A percentile compares a stretch with the other conserved stretches of the same genome.
phyloP scores from a whole-genome alignment of 495 filamentous ascomycete species.

The Hypomontagnella submonticulosa region DNA sequence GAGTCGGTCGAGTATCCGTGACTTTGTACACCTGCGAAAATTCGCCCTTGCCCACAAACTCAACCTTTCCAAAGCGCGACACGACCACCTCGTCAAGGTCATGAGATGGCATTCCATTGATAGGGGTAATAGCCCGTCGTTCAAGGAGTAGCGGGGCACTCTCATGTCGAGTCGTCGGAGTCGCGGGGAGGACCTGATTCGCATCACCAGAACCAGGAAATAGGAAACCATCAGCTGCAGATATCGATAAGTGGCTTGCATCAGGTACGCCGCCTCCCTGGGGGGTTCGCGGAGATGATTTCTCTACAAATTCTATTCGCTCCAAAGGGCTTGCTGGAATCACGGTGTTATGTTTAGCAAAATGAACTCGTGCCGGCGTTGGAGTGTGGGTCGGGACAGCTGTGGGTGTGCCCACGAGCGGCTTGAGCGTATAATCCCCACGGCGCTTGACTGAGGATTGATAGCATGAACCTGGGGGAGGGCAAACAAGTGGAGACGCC shows the following conservation, averaged over 20 bases:
- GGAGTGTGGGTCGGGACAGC: slow-evolving; percentile 26
- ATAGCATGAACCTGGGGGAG: slow-evolving; percentile 49
- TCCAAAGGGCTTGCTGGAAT: slow-evolving; percentile 64
- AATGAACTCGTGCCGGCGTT: slow-evolving; percentile 47
- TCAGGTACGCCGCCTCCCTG: slow-evolving; percentile 80
- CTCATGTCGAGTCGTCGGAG: slow-evolving; percentile 78
- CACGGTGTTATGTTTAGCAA: slow-evolving; percentile 58
- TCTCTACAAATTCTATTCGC: slow-evolving; percentile 58
- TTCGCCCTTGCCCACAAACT: slow-evolving; percentile 84
- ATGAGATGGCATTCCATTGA: slow-evolving; percentile 46
- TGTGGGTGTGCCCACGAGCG: slow-evolving; percentile 50
- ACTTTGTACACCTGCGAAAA: slow-evolving; percentile 94
- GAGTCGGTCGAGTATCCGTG: slow-evolving; percentile 49
- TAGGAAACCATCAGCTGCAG: slow-evolving; percentile 56
- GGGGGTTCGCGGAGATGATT: slow-evolving; percentile 80
- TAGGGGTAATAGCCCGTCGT: slow-evolving; percentile 55
- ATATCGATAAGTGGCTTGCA: slow-evolving; percentile 82
- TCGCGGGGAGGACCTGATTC: slow-evolving; percentile 72
- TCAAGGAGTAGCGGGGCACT: slow-evolving; percentile 31
- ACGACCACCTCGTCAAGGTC: slow-evolving; percentile 78
- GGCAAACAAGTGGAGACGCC: slow-evolving; percentile 28
- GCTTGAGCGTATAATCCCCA: slow-evolving; percentile 46
- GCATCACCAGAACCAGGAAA: slow-evolving; percentile 35
- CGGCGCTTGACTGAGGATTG: slow-evolving; percentile 51
- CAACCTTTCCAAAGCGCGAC: slow-evolving; percentile 78